Conservation (phyloP, 441 rosid species). For the California macrophylla region DNA sequence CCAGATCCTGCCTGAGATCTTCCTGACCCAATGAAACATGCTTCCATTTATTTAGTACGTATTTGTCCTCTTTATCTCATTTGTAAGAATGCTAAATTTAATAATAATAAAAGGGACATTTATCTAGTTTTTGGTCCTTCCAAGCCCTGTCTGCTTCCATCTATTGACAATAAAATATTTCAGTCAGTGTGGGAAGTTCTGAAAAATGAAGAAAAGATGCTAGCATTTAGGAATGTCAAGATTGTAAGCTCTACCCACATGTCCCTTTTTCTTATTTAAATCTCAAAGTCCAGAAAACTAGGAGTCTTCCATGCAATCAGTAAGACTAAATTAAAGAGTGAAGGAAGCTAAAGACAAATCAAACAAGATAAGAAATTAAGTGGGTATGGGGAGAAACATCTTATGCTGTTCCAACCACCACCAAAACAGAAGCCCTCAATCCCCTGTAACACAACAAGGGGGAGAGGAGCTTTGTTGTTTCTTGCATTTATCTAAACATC, state of each 20-base stretch:
- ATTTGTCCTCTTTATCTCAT: constrained; percentile 22
- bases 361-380: constrained; percentile 29
- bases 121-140: constrained; percentile 21
- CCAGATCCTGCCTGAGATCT: constrained; percentile 40
- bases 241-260: constrained; percentile 27
- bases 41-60: constrained; percentile 19
- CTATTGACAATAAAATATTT: neutral
- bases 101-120: neutral
- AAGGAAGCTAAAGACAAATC: constrained; percentile 11
- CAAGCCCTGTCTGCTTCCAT: constrained; percentile 35
- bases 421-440: constrained; percentile 33
- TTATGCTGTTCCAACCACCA: constrained; percentile 43
- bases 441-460: constrained; percentile 15
- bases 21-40: constrained; percentile 44
- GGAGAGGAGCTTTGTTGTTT: constrained; percentile 13
- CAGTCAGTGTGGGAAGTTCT: constrained; percentile 17
- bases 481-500: constrained; percentile 5
- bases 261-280: constrained; percentile 16
- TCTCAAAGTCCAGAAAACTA: constrained; percentile 11
- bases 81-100: constrained; percentile 22
- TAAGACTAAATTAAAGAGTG: constrained; percentile 3
- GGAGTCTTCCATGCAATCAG: constrained; percentile 20
- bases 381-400: constrained; percentile 33
- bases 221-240: constrained; percentile 30
- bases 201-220: constrained; percentile 11